Evolutionary conservation across 495 filamentous ascomycete genomes (phyloP).

Genomic region (Hypoxylon cercidicola): DNA sequence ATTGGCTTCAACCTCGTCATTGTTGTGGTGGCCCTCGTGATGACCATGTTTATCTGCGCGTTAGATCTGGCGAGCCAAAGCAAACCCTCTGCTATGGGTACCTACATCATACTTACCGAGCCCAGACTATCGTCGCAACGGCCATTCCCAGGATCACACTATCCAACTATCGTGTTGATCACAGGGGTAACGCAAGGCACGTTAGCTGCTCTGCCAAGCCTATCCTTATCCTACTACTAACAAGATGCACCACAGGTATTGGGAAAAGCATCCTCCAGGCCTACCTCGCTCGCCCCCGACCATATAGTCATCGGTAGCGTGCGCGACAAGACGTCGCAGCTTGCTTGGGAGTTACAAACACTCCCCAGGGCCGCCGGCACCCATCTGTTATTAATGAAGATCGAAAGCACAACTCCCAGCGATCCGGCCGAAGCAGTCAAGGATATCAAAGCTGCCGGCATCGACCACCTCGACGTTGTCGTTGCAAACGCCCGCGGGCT

Average conservation of each 20-base stretch:
- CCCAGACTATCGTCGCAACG: too few relatives aligned
- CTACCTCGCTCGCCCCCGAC: slow-evolving; percentile 3
- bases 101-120: too few relatives aligned
- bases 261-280: slow-evolving; percentile 26
- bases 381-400: slow-evolving; percentile 26
- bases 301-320: slow-evolving; percentile 39
- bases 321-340: slow-evolving; percentile 18
- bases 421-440: slow-evolving; percentile 24
- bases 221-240: neutral
- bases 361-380: slow-evolving; percentile 16
- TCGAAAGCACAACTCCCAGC: slow-evolving; percentile 22
- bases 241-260: slow-evolving; percentile 20
- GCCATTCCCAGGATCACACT: too few relatives aligned
- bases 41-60: too few relatives aligned
- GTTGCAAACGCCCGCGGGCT: slow-evolving; percentile 37
- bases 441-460: slow-evolving; percentile 4
- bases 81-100: too few relatives aligned
- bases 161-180: slow-evolving; percentile 19
- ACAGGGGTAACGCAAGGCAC: slow-evolving; percentile 16
- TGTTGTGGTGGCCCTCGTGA: too few relatives aligned
- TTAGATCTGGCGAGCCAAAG: too few relatives aligned
- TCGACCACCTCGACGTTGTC: slow-evolving; percentile 34
- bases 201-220: neutral
- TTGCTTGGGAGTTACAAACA: slow-evolving; percentile 18
- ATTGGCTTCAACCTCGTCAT: too few relatives aligned